Conservation (phyloP, 2,329 filamentous ascomycete species). For the Ceratocystis cubensis region DNA sequence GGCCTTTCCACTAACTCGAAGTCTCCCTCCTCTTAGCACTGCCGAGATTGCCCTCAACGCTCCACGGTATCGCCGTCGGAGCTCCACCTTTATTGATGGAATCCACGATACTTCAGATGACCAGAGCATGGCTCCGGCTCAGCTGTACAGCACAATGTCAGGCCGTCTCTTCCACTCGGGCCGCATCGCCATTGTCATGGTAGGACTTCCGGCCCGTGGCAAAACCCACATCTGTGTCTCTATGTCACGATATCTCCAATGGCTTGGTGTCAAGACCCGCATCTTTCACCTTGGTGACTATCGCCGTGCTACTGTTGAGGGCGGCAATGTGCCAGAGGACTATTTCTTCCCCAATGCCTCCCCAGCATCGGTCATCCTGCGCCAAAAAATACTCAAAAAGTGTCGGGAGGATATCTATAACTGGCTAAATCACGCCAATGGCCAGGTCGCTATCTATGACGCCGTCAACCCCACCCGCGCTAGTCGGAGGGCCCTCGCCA, state of each 20-base stretch:
- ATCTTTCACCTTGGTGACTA: conserved; percentile 98
- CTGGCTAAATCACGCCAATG: conserved; percentile 93
- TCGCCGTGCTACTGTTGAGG: conserved; percentile 74
- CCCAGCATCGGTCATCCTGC: conserved; percentile 77
- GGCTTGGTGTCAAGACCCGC: conserved; percentile 94
- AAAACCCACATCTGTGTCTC: conserved; percentile 98
- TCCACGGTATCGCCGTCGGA: conserved; percentile 78
- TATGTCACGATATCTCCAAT: conserved; percentile 83
- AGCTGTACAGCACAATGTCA: conserved; percentile 96
- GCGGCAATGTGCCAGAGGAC: conserved; percentile 78
- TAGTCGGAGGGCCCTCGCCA: conserved; percentile 71
- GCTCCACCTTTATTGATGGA: conserved; percentile 91
- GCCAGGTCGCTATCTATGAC: conserved; percentile 96
- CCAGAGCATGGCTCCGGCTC: conserved; percentile 73
- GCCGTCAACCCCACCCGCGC: conserved; percentile 85
- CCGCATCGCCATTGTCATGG: conserved; percentile 92
- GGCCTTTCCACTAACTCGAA: conserved; percentile 12
- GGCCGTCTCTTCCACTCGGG: conserved; percentile 94
- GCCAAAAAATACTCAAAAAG: conserved; percentile 95
- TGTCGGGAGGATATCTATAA: conserved; percentile 94
- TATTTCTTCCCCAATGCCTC: conserved; percentile 97
- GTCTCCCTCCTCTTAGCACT: conserved; percentile 43
- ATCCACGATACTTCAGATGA: conserved; percentile 88
- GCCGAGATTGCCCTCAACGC: conserved; percentile 87
- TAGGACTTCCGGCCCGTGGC: conserved; percentile 83